A percentile compares a stretch with the other conserved stretches of the same genome.
These are phyloP conservation scores for Backusella luteola DNA, from an alignment of 192 early-diverging fungal species.

Conservation along the genomic window DNA sequence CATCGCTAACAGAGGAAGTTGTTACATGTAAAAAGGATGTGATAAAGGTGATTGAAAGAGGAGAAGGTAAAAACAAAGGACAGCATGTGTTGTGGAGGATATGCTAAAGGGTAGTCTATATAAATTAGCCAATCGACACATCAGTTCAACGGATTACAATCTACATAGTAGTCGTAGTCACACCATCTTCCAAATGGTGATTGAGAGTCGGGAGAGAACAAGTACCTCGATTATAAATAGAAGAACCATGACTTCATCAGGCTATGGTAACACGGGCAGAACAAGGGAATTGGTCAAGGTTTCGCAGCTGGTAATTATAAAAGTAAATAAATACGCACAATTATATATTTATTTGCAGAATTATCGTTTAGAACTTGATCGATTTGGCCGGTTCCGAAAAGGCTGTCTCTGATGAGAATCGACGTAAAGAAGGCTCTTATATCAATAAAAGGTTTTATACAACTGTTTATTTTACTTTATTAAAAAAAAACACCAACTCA, in stretches of 20 bases:
- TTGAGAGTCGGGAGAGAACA: slow-evolving; percentile 76
- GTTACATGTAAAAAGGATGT: slow-evolving; percentile 72
- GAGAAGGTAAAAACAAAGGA: slow-evolving; percentile 54
- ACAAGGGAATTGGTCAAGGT: slow-evolving; percentile 34
- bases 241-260: neutral
- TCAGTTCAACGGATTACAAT: slow-evolving; percentile 93
- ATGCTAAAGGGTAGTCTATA: too few relatives aligned
- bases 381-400: slow-evolving; percentile 59
- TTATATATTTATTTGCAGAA: neutral
- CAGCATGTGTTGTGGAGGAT: too few relatives aligned
- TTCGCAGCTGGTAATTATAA: slow-evolving; percentile 35
- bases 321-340: neutral
- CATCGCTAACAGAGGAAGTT: slow-evolving; percentile 69
- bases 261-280: neutral
- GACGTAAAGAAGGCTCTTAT: slow-evolving; percentile 20
- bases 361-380: slow-evolving; percentile 71
- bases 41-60: slow-evolving; percentile 69
- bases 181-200: slow-evolving; percentile 92
- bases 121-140: slow-evolving; percentile 67
- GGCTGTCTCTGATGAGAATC: slow-evolving; percentile 10
- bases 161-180: slow-evolving; percentile 89
- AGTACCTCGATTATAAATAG: slow-evolving; percentile 21
- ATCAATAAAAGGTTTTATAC: slow-evolving; percentile 59
- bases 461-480: neutral
- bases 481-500: neutral